These are phyloP conservation scores for Micractinium sp. DNA, from an alignment of 139 green algal genomes.

Conservation along the genomic window DNA sequence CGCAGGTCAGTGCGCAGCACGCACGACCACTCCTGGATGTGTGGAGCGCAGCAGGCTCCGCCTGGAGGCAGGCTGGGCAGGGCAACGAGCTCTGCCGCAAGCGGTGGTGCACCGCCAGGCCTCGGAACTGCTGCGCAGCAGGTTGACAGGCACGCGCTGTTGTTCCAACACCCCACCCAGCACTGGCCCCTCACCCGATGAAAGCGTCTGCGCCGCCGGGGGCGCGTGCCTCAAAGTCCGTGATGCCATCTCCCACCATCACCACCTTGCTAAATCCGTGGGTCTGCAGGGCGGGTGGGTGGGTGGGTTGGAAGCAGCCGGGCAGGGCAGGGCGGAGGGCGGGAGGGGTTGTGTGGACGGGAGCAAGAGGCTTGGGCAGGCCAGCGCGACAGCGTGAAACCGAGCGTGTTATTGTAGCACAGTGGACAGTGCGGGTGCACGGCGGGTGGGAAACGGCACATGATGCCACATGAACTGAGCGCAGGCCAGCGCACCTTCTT, in stretches of 20 bases:
- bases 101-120: no score
- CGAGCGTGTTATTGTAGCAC: no score
- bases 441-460: neutral
- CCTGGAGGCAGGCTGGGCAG: no score
- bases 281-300: constrained; percentile 40
- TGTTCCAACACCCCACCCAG: no score
- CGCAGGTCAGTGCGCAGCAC: neutral
- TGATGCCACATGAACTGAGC: neutral
- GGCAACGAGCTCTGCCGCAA: neutral
- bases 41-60: no score
- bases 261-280: constrained; percentile 77
- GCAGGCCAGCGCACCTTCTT: constrained; percentile 51
- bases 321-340: no score
- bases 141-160: no score
- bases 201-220: constrained; percentile 91
- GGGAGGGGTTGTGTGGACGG: no score
- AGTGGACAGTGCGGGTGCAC: neutral
- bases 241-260: constrained; percentile 97
- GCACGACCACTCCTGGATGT: neutral
- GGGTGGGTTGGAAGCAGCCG: no score
- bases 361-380: no score
- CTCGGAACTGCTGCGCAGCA: no score
- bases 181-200: constrained; percentile 76
- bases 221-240: constrained; percentile 90
- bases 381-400: no score